Base-by-base conservation (phyloP, 768 basidiomycete genomes). In the Naganishia friedmannii region DNA sequence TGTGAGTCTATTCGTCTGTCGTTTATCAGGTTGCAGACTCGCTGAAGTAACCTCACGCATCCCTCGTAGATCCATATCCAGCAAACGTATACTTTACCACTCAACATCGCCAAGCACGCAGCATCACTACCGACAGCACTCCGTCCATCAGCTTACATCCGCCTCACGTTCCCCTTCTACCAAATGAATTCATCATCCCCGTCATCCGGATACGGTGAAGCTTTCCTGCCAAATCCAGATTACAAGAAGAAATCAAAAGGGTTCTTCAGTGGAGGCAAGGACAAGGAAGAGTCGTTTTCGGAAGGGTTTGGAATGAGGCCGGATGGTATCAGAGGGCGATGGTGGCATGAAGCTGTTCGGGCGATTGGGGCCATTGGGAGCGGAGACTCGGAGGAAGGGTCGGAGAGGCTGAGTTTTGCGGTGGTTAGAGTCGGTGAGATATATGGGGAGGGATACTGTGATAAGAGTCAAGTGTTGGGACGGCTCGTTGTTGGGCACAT, bases 281-380 rank as follows among this genome's bases (percentile, higher is more conserved):
- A 69, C 21, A 69, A 51, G 23, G 68, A 51, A 7, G 60, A 45
- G 1, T 51, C n/a, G 48, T 37, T 37, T 37, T 34, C 37, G 4
- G 67, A 68, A 9, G 67, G 67, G 5, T 68, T 68, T 17, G 74
- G 76, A 15, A 66, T 78, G 8, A 67, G 65, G 28, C 79, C 77
- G 1, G 79, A 80, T 69, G 77, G 77, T 0, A 67, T 73, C 0
- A 60, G 77, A 15, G 79, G 79, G 7, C 65, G 74, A 69, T 80
- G 78, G 77, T 80, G 79, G 79, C 76, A 78, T 71, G 79, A 80
- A 69, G 72, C 72, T 17, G 31, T 80, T 29, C 60, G 79, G 26
- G 77, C 73, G 4, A 55, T 77, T 4, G 79, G 76, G 13, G 70
- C 55, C 29, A n/a, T 58, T 23, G 57, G 32, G 21, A 23, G 17